Conservation (phyloP, 2,329 filamentous ascomycete species). For the Talaromyces amestolkiae region DNA sequence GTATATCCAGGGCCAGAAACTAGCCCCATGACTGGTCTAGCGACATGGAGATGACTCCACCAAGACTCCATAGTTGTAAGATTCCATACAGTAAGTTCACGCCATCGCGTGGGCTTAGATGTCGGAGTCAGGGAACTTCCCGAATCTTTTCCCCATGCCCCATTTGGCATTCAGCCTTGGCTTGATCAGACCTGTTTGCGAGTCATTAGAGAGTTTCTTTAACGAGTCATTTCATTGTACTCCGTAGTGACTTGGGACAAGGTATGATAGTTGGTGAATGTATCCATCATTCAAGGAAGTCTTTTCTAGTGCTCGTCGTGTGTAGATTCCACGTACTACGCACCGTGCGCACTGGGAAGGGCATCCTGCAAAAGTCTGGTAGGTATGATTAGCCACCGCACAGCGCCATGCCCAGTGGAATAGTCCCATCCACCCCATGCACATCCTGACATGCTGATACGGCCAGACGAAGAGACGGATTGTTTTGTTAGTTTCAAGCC, state of each 20-base stretch:
- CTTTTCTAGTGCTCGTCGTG: neutral
- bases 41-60: constrained; percentile 1
- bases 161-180: neutral
- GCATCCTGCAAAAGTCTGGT: neutral
- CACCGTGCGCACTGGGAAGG: neutral
- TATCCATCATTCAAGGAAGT: neutral
- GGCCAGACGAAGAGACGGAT: neutral
- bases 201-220: neutral
- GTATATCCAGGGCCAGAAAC: neutral
- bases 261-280: too few relatives aligned
- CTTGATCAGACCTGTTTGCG: neutral
- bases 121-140: neutral
- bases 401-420: neutral
- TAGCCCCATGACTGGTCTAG: neutral
- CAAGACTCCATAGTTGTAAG: neutral
- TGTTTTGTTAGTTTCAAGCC: neutral
- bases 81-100: constrained; percentile 3
- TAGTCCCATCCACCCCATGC: neutral
- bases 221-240: neutral
- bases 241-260: too few relatives aligned
- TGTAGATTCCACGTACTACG: neutral
- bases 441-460: neutral
- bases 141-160: neutral
- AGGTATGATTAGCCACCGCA: neutral
- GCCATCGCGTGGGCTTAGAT: neutral